Percentiles rank a stretch among this genome's conserved stretches.
Evolutionary conservation across 208 protist genomes (phyloP).

Genomic region (Jaenimonas drosophilae): DNA sequence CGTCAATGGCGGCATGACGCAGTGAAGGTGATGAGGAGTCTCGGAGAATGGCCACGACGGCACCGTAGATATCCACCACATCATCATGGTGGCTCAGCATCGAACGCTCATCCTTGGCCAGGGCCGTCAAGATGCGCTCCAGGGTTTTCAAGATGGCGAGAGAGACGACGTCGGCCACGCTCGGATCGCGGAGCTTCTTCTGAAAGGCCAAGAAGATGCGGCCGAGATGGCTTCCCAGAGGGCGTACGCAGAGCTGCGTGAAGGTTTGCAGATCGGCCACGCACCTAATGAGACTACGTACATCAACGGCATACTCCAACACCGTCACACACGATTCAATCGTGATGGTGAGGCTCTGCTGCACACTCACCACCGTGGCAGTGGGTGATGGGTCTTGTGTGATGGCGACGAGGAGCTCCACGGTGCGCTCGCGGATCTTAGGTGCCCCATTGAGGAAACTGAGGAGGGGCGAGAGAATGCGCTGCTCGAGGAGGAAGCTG

Average conservation of each 20-base stretch:
- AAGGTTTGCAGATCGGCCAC: slow-evolving; percentile 82
- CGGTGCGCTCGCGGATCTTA: slow-evolving; percentile 62
- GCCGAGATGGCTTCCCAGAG: slow-evolving; percentile 55
- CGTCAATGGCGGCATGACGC: slow-evolving; percentile 64
- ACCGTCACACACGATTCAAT: slow-evolving; percentile 79
- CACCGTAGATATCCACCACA: slow-evolving; percentile 62
- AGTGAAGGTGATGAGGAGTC: slow-evolving; percentile 55
- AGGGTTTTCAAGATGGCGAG: slow-evolving; percentile 74
- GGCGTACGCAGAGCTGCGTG: slow-evolving; percentile 58
- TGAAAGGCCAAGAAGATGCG: slow-evolving; percentile 82
- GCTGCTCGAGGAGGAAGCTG: slow-evolving; percentile 51
- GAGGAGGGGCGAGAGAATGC: slow-evolving; percentile 67
- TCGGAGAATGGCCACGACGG: slow-evolving; percentile 51
- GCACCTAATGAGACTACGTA: slow-evolving; percentile 58
- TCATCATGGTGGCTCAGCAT: slow-evolving; percentile 79
- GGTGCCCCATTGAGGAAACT: slow-evolving; percentile 72
- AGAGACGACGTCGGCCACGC: slow-evolving; percentile 47
- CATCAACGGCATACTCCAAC: slow-evolving; percentile 77
- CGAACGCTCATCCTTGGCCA: slow-evolving; percentile 46
- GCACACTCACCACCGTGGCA: slow-evolving; percentile 28
- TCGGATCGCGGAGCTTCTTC: slow-evolving; percentile 47
- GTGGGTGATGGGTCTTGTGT: slow-evolving; percentile 53
- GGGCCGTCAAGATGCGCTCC: slow-evolving; percentile 41
- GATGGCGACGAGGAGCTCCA: slow-evolving; percentile 72
- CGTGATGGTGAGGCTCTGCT: slow-evolving; percentile 64